Evolutionary conservation across 768 basidiomycete species (phyloP), one percentile per base, ranked within the genome.

Genomic region (Suillus tomentosus): DNA sequence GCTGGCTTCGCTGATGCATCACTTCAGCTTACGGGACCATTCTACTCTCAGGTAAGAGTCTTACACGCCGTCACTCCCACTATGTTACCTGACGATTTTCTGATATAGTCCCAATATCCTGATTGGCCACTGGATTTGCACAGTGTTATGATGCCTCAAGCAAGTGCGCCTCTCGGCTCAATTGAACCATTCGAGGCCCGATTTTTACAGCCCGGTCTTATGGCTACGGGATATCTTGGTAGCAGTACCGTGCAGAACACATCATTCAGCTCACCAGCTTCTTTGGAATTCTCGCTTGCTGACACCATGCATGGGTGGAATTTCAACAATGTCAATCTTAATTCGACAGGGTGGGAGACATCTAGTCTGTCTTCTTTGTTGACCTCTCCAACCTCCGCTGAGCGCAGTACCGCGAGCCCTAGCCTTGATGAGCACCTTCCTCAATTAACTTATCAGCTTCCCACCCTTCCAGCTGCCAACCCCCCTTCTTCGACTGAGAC

Each of bases 1-100:
- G 45, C 47, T 22, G 47, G n/a, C n/a, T 47, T 47, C 3, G 10
- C n/a, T 47, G 47, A 47, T 47, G 47, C 47, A 47, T 47, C 47
- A 47, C 47, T 47, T 47, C 47, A 47, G 47, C n/a, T 47, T 4
- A 47, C n/a, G 1, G 47, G 47, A 8, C 11, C 47, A 1, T 47
- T 22, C n/a, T 47, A 47, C 47, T 47, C 47, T 47, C 47, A 47
- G 47, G 47, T 47, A 47, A 47, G 47, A 47, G 47, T 13, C 47
- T 47, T 47, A n/a, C 45, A 47, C 3, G 2, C n/a, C 2, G n/a
- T 47, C 45, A 47, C 45, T 47, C 45, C 45, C 45, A 47, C 45
- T 47, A 47, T 47, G n/a, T 47, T 3, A 47, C 19, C 45, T 47
- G 45, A 47, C 3, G 45, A 47, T 47, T 47, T 11, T 47, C 45